Conservation (phyloP, 1,139 yeast species). For the Taphrina communis region DNA sequence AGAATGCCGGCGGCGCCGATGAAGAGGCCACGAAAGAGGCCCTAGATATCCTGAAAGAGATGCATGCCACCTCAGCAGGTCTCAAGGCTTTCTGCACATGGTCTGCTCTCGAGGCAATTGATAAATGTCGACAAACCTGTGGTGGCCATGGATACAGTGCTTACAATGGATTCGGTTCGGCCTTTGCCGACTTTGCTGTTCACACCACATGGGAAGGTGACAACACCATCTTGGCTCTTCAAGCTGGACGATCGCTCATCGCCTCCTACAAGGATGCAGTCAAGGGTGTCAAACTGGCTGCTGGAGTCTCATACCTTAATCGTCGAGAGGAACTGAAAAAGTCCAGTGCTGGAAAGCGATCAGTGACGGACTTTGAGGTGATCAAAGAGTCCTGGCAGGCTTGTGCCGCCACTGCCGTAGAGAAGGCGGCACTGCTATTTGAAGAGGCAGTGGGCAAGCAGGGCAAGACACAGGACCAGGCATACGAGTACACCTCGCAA, state of each 20-base stretch:
- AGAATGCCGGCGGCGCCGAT: constrained; percentile 48
- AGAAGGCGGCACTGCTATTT: constrained; percentile 52
- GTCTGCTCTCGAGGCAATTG: constrained; percentile 78
- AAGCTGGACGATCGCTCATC: constrained; percentile 65
- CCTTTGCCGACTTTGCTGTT: constrained; percentile 89
- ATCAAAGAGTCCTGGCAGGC: constrained; percentile 55
- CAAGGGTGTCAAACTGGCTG: constrained; percentile 50
- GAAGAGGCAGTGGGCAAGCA: constrained; percentile 46
- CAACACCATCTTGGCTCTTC: constrained; percentile 81
- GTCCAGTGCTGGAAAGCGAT: constrained; percentile 48
- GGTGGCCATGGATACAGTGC: constrained; percentile 97
- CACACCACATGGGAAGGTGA: constrained; percentile 99
- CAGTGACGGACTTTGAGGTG: constrained; percentile 50
- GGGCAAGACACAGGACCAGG: constrained; percentile 51
- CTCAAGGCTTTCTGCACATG: constrained; percentile 89
- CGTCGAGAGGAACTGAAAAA: constrained; percentile 46
- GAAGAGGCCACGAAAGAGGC: constrained; percentile 55
- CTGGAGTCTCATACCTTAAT: constrained; percentile 50
- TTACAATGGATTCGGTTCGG: constrained; percentile 87
- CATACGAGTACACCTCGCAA: constrained; percentile 57
- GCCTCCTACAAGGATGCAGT: constrained; percentile 49
- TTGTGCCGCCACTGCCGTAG: constrained; percentile 53
- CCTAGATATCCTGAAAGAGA: constrained; percentile 70
- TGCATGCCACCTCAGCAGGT: constrained; percentile 86
- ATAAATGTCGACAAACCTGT: constrained; percentile 91